These are phyloP conservation scores for Penicillium cosmopolitanum DNA, from an alignment of 495 filamentous ascomycete species.

Conservation along the genomic window DNA sequence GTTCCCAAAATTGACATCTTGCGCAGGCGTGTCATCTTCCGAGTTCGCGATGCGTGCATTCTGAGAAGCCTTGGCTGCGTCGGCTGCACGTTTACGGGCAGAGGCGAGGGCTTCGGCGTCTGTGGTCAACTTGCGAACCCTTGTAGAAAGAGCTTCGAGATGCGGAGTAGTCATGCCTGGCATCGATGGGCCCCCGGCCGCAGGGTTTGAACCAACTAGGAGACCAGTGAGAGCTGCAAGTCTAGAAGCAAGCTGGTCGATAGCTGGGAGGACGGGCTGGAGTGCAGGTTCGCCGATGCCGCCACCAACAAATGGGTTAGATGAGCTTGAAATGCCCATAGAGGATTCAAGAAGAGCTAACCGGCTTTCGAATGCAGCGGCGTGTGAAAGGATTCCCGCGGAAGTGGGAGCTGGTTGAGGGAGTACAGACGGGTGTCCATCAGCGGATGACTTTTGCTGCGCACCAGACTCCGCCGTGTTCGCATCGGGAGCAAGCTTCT, in stretches of 20 bases:
- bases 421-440: constrained; percentile 7
- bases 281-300: constrained; percentile 65
- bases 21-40: constrained; percentile 30
- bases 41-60: constrained; percentile 56
- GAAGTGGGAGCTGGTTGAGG: constrained; percentile 37
- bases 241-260: constrained; percentile 63
- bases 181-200: constrained; percentile 30
- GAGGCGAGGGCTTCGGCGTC: constrained; percentile 81
- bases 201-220: constrained; percentile 44
- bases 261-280: constrained; percentile 75
- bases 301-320: constrained; percentile 64
- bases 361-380: constrained; percentile 84
- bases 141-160: constrained; percentile 73
- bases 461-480: constrained; percentile 9
- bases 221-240: constrained; percentile 47
- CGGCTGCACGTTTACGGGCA: constrained; percentile 68
- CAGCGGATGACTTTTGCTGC: constrained; percentile 12
- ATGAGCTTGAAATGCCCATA: constrained; percentile 74
- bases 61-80: constrained; percentile 68
- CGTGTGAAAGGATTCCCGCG: constrained; percentile 70
- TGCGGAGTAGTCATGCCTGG: constrained; percentile 41
- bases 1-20: constrained; percentile 37
- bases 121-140: constrained; percentile 72
- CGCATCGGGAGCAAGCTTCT: constrained; percentile 32
- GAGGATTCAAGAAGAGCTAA: constrained; percentile 77